Percentiles rank a stretch among this genome's conserved stretches.
Evolutionary conservation across 352 stramenopile genomes (phyloP).

Genomic region (Pythium periplocum): DNA sequence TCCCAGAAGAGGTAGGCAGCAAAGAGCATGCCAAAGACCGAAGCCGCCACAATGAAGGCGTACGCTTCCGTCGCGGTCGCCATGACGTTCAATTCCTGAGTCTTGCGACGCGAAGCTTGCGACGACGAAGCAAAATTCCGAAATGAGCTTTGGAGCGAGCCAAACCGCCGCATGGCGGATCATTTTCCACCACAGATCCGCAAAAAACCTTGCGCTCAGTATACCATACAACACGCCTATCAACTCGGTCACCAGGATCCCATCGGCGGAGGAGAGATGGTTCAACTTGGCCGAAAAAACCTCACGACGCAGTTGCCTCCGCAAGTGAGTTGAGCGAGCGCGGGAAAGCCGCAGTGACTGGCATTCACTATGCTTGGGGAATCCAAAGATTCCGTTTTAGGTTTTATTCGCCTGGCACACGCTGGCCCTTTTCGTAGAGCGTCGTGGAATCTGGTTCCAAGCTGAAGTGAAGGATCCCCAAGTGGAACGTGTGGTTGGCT

Average conservation of each 20-base stretch:
- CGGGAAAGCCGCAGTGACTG: too few relatives aligned
- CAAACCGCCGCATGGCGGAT: slow-evolving; percentile 12
- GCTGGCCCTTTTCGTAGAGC: too few relatives aligned
- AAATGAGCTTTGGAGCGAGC: too few relatives aligned
- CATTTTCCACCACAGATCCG: slow-evolving; percentile 25
- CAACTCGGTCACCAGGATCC: not conserved
- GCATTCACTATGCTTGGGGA: too few relatives aligned
- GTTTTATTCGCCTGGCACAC: too few relatives aligned
- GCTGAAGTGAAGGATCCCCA: too few relatives aligned
- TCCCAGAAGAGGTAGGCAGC: slow-evolving; percentile 84
- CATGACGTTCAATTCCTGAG: slow-evolving; percentile 28
- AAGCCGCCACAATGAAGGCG: slow-evolving; percentile 52
- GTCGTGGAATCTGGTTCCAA: too few relatives aligned
- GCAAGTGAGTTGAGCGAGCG: too few relatives aligned
- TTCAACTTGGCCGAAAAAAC: slow-evolving; percentile 27
- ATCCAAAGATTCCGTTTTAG: too few relatives aligned
- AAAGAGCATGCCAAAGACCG: slow-evolving; percentile 80
- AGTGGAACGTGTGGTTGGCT: too few relatives aligned
- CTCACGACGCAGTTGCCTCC: not conserved
- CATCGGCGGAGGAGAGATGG: not conserved
- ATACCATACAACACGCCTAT: slow-evolving; percentile 22
- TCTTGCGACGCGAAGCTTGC: slow-evolving; percentile 7
- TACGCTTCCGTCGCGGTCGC: slow-evolving; percentile 52
- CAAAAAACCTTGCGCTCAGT: slow-evolving; percentile 10
- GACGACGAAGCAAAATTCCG: not conserved